phyloP scores from a whole-genome alignment of 225 moss, liverwort and hornwort genomes.

The Neckera pumila region DNA sequence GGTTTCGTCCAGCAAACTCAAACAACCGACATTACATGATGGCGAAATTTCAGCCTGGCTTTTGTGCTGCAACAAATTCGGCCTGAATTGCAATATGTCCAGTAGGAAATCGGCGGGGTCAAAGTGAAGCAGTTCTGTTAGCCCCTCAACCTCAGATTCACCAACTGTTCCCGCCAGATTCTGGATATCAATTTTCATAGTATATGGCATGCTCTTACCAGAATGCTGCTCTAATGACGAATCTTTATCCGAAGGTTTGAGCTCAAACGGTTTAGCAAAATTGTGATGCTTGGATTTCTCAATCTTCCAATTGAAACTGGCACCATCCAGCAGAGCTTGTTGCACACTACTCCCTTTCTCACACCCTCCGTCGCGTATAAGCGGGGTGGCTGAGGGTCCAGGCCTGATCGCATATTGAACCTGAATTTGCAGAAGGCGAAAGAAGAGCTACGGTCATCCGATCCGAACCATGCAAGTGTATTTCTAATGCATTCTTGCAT shows the following conservation, averaged over 20 bases:
- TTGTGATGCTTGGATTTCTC: neutral
- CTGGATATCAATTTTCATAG: neutral
- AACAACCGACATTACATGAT: neutral
- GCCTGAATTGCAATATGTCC: neutral
- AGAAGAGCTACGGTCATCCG: neutral
- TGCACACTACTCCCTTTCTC: neutral
- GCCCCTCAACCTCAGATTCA: neutral
- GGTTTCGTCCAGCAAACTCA: conserved; percentile 18
- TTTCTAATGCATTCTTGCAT: neutral
- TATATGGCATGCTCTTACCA: neutral
- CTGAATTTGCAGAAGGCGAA: conserved; percentile 1
- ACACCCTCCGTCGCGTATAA: neutral
- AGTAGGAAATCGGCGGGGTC: conserved; percentile 13
- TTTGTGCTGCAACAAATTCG: neutral
- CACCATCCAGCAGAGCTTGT: neutral
- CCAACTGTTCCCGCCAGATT: neutral
- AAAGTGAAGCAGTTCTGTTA: conserved; percentile 6
- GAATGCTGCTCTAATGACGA: neutral
- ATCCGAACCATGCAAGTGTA: neutral
- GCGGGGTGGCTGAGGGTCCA: neutral
- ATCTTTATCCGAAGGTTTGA: neutral
- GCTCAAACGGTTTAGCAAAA: neutral
- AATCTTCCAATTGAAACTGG: neutral
- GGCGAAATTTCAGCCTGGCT: conserved; percentile 1
- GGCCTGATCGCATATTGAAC: conserved; percentile 2